Evolutionary conservation across 352 stramenopile species (phyloP), one percentile per base, ranked within the genome.

Genomic region (Pythium diclinum): DNA sequence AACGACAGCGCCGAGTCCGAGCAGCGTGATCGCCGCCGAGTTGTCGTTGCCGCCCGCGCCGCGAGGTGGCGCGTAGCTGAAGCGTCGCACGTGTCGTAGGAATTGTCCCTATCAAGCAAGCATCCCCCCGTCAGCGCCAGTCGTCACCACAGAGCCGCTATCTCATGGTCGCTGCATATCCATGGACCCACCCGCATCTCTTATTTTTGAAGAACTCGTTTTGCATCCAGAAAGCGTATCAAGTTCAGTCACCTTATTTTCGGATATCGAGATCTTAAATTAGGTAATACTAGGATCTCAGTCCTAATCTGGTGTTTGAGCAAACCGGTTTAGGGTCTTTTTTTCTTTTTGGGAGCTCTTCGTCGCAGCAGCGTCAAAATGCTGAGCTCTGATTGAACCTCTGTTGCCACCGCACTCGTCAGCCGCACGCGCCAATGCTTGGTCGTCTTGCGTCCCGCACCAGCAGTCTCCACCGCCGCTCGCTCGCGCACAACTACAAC

Each of bases 11-110:
- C 70, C 76, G 23, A 94, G 74, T 17, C 75, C 79, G 19, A 95
- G 59, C 48, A 95, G 65, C n/a, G 82, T 89, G 63, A 94, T 86
- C 61, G 89, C 87, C 21, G 80, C 88, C 62, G 87, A 92, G 65
- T 91, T 94, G 72, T 94, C 87, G 56, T 80, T 79, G 32, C 71
- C 71, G 30, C 78, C 85, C 3, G 79, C 72, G 19, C 81, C 80
- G 49, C 78, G 79, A 17, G 79, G 83, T n/a, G 85, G 75, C 32
- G 80, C 61, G 56, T 91, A 91, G 70, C 81, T 91, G 56, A 91
- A 79, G 58, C 74, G 81, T 16, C 81, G 80, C 30, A 76, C 60
- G 19, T 77, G 65, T 44, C 73, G 71, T 34, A 72, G 34, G n/a
- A 63, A 30, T 8, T 59, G 74, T 16, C 75, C 51, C 57, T 76